These are phyloP conservation scores for Erythrophleum fordii DNA, from an alignment of 306 rosid species.

Conservation along the genomic window DNA sequence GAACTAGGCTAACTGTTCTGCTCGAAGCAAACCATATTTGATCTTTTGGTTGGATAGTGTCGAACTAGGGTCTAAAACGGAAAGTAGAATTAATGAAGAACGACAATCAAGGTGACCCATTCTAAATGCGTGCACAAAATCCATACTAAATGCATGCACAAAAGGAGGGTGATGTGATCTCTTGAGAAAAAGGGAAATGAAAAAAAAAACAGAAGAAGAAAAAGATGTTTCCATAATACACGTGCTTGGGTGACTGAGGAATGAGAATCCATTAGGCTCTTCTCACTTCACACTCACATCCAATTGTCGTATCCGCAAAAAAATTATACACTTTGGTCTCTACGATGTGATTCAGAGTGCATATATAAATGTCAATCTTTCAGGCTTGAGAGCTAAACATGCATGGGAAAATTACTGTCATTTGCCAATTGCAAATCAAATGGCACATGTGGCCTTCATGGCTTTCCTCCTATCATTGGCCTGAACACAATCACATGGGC, in stretches of 20 bases:
- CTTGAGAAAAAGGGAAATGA: background rate
- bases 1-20: background rate
- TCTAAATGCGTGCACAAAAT: constrained; percentile 39
- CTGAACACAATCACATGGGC: constrained; percentile 11
- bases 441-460: constrained; percentile 40
- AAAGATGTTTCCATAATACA: constrained; percentile 37
- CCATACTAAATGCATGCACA: constrained; percentile 36
- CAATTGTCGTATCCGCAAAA: too few relatives aligned
- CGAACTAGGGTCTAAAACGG: background rate
- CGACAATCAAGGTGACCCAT: background rate
- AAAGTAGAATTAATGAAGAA: background rate
- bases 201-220: constrained; percentile 49
- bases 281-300: background rate
- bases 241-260: constrained; percentile 28
- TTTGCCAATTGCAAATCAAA: constrained; percentile 19
- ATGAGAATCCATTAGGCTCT: constrained; percentile 36
- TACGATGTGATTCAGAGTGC: background rate
- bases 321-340: background rate
- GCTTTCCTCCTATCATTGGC: constrained; percentile 27
- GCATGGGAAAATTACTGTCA: constrained; percentile 32
- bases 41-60: background rate
- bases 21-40: constrained; percentile 11
- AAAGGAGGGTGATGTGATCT: constrained; percentile 14
- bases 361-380: background rate
- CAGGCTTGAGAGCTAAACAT: constrained; percentile 10